Evolutionary conservation across 345 rosid species (phyloP).

Genomic region (Bruguiera parviflora): DNA sequence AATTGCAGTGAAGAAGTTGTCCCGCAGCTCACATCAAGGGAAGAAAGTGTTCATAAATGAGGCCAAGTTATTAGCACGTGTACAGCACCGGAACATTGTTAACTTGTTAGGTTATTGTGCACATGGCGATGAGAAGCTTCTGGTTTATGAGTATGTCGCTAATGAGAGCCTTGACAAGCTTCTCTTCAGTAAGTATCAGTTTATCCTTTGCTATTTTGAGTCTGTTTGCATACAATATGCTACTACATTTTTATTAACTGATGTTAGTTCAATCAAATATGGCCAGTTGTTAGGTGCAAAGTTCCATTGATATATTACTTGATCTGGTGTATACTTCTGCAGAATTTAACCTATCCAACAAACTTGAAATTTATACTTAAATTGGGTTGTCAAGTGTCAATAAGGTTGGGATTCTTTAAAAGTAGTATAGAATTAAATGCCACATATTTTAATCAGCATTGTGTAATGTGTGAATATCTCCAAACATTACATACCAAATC

Average conservation of each 20-base stretch:
- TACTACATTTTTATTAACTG: not conserved
- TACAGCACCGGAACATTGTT: slow-evolving; percentile 92
- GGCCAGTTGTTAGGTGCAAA: not conserved
- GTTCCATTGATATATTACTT: not conserved
- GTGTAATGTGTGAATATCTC: not conserved
- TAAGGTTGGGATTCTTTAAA: not conserved
- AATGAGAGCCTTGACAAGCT: slow-evolving; percentile 92
- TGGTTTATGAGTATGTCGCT: slow-evolving; percentile 79
- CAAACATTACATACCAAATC: not conserved
- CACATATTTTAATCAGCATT: not conserved
- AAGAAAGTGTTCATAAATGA: slow-evolving; percentile 81
- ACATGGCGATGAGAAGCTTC: slow-evolving; percentile 75
- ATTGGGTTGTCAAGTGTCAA: not conserved
- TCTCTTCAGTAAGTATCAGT: slow-evolving; percentile 73
- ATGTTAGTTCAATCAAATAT: not conserved
- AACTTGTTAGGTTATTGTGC: slow-evolving; percentile 84
- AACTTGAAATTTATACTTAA: not conserved
- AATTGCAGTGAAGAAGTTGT: slow-evolving; percentile 93
- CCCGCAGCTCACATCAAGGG: slow-evolving; percentile 77
- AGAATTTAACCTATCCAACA: not conserved
- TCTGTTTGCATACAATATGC: not conserved
- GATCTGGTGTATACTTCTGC: not conserved
- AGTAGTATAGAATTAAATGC: not conserved
- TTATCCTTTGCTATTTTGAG: not conserved
- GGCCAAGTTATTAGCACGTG: slow-evolving; percentile 82